Base-by-base conservation (phyloP, 768 basidiomycete genomes). In the Leucosporidium scottii region DNA sequence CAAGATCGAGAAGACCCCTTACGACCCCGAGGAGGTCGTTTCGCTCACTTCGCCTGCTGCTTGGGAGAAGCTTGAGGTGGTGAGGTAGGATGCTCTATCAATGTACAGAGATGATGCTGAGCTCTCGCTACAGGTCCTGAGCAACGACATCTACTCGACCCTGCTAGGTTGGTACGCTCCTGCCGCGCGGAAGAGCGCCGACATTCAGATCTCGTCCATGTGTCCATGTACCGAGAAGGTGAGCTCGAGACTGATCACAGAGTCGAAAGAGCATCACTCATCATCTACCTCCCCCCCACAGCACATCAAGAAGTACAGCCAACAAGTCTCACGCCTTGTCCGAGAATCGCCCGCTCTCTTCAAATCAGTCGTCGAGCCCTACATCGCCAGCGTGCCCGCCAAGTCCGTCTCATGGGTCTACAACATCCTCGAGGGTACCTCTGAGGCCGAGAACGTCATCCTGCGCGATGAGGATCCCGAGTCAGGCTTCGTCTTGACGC, bases 281-380 rank as follows among this genome's bases (percentile, higher is more conserved):
- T 21, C 34, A 20, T 5, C 36, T 56, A 50, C 54, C 21, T 57
- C 48, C 4, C 30, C 4, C 30, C 2, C 28, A 10, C 84, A 86
- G 5, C 93, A 98, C 75, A 86, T 98, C 66, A 51, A 50, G n/a
- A 72, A 93, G 88, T 93, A 97, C 77, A 85, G 87, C 12, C 82
- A 77, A 59, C 94, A 97, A 75, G 81, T 84, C 20, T 78, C 84
- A 0, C 74, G 84, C 27, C 85, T 97, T 78, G 84, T 98, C 17
- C 82, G 80, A 34, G 94, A 99, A 78, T 94, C 93, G 0, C 89
- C 91, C 0, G 84, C 83, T 31, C 67, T 93, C 12, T 97, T 93
- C 76, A 79, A 82, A 61, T 74, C 76, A 1, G 81, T 92, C 59
- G 90, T 91, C 6, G 82, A 81, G 73, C 89, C 91, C 0, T 97